Conservation (phyloP, 192 early-diverging fungal species). For the Podila verticillata region DNA sequence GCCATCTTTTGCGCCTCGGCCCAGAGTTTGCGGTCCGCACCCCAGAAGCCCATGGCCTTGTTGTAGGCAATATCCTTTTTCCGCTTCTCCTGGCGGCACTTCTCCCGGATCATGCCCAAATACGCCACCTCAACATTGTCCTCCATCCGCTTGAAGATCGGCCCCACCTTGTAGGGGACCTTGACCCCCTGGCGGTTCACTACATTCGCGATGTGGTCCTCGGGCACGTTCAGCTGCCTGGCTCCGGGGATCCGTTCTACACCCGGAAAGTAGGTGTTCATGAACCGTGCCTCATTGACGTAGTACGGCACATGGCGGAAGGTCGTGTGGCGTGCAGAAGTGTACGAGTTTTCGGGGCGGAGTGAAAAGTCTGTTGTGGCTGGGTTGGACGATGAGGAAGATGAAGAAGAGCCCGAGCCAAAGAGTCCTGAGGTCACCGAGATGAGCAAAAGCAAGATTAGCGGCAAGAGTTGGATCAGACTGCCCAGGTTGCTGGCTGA, state of each 20-base stretch:
- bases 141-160: conserved; percentile 75
- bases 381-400: conserved; percentile 12
- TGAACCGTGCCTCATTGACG: conserved; percentile 70
- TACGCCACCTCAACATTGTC: conserved; percentile 76
- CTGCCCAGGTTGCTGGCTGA: conserved; percentile 48
- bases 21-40: conserved; percentile 71
- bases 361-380: conserved; percentile 68
- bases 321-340: conserved; percentile 63
- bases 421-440: conserved; percentile 77
- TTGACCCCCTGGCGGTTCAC: conserved; percentile 12
- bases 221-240: conserved; percentile 1
- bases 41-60: conserved; percentile 69
- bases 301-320: conserved; percentile 77
- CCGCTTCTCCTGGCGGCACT: conserved; percentile 75
- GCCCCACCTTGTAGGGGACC: conserved; percentile 17
- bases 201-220: conserved; percentile 10
- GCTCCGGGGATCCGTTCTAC: conserved; percentile 34
- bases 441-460: conserved; percentile 81
- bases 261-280: conserved; percentile 10
- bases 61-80: conserved; percentile 61
- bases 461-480: conserved; percentile 81
- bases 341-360: conserved; percentile 59
- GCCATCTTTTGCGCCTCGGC: conserved; percentile 70
- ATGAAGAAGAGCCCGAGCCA: conserved; percentile 17
- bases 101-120: conserved; percentile 65